Evolutionary conservation across 768 basidiomycete species (phyloP).

Genomic region (Xerocomus potaroensis): DNA sequence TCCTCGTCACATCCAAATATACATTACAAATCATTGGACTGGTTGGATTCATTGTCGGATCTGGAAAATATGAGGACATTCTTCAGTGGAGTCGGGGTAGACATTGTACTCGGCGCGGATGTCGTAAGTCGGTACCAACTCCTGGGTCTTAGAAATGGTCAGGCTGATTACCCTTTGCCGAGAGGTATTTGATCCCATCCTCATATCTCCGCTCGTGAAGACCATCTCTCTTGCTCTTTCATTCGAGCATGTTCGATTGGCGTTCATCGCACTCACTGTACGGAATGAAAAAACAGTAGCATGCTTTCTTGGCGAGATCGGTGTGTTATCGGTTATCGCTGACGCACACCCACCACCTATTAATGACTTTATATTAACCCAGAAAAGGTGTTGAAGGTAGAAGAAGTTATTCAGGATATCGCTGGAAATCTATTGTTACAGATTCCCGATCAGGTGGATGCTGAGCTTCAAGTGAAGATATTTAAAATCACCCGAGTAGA

Average conservation of each 20-base stretch:
- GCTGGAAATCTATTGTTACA: conserved; percentile 21
- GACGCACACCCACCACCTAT: too few relatives aligned
- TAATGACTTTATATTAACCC: too few relatives aligned
- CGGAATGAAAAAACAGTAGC: conserved; percentile 53
- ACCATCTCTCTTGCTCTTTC: conserved; percentile 38
- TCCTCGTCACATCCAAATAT: conserved; percentile 49
- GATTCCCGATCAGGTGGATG: conserved; percentile 30
- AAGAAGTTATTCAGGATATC: conserved; percentile 23
- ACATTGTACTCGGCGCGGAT: conserved; percentile 71
- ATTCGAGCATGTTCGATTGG: conserved; percentile 13
- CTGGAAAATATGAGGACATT: conserved; percentile 17
- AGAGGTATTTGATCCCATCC: conserved; percentile 64
- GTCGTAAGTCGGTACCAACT: conserved; percentile 36
- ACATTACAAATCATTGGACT: conserved; percentile 51
- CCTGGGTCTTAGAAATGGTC: not conserved
- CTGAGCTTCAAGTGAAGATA: conserved; percentile 40
- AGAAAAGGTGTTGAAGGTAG: conserved; percentile 25
- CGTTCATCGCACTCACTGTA: conserved; percentile 40
- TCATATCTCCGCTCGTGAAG: conserved; percentile 54
- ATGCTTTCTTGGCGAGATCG: conserved; percentile 39
- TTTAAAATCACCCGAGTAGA: conserved; percentile 35
- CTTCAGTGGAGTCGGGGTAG: conserved; percentile 42
- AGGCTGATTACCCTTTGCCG: not conserved
- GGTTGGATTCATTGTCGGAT: conserved; percentile 53
- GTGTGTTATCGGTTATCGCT: too few relatives aligned